Evolutionary conservation across 1,139 yeast genomes (phyloP).

Genomic region (Yamadazyma trypodendri): DNA sequence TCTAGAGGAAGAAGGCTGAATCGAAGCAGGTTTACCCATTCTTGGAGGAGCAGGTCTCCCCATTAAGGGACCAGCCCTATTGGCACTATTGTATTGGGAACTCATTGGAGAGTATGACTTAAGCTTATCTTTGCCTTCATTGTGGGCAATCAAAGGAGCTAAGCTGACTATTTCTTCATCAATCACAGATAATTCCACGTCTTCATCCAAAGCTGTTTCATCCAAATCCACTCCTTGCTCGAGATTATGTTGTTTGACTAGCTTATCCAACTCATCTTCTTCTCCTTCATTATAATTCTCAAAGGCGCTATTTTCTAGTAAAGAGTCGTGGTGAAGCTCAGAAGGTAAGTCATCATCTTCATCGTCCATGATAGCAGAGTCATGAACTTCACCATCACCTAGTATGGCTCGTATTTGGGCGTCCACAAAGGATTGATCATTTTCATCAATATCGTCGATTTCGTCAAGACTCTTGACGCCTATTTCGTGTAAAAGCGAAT

Average conservation of each 20-base stretch:
- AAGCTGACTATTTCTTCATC: conserved; percentile 44
- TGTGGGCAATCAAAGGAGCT: conserved; percentile 39
- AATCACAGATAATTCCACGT: conserved; percentile 29
- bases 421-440: conserved; percentile 34
- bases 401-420: conserved; percentile 35
- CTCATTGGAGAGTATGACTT: conserved; percentile 4
- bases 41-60: conserved; percentile 40
- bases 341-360: too few species aligned
- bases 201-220: conserved; percentile 20
- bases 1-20: conserved; percentile 46
- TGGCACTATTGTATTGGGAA: conserved; percentile 5
- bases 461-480: conserved; percentile 40
- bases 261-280: conserved; percentile 38
- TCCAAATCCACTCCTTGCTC: conserved; percentile 33
- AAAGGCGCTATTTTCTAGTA: conserved; percentile 16
- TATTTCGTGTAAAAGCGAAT: conserved; percentile 37
- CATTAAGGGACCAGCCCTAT: conserved; percentile 33
- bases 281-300: conserved; percentile 33
- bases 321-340: conserved; percentile 19
- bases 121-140: conserved; percentile 19
- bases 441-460: conserved; percentile 36
- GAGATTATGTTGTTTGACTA: conserved; percentile 36
- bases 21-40: conserved; percentile 48
- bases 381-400: conserved; percentile 22
- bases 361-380: conserved; percentile 20